These are phyloP conservation scores for Delitschia confertaspora DNA, from an alignment of 495 filamentous ascomycete genomes.

Conservation along the genomic window DNA sequence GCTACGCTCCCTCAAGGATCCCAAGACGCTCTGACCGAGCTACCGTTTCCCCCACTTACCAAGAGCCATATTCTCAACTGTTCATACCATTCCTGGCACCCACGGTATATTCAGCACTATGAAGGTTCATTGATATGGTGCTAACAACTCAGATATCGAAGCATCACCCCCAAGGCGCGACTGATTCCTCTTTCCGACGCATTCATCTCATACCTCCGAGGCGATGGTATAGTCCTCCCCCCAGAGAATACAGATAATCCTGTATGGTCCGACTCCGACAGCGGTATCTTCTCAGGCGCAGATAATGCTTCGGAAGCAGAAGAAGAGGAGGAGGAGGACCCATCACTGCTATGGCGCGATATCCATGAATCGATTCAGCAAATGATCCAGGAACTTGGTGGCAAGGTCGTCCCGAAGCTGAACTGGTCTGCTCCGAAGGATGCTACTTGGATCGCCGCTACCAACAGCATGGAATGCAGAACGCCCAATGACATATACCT, in stretches of 20 bases:
- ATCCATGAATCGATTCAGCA: constrained; percentile 66
- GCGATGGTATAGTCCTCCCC: constrained; percentile 86
- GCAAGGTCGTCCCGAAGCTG: constrained; percentile 79
- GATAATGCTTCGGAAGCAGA: constrained; percentile 38
- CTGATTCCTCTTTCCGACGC: constrained; percentile 63
- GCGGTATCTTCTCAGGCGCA: constrained; percentile 35
- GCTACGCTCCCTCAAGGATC: too few species aligned
- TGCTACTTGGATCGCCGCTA: constrained; percentile 86
- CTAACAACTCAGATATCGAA: constrained; percentile 53
- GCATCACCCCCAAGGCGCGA: constrained; percentile 72
- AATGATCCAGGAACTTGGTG: constrained; percentile 69
- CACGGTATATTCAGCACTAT: constrained; percentile 46
- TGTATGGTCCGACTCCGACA: constrained; percentile 35
- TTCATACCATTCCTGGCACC: constrained; percentile 87
- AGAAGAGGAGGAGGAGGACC: constrained; percentile 45
- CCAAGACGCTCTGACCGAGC: constrained; percentile 30
- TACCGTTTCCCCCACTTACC: constrained; percentile 74
- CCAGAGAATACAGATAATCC: constrained; percentile 42
- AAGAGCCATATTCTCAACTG: constrained; percentile 85
- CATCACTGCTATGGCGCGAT: constrained; percentile 54
- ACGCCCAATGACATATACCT: constrained; percentile 86
- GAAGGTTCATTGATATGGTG: too few species aligned
- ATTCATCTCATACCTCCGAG: constrained; percentile 80
- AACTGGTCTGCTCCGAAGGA: constrained; percentile 98
- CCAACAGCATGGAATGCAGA: constrained; percentile 83